Evolutionary conservation across 2,329 filamentous ascomycete genomes (phyloP).

Genomic region (Neofusicoccum ribis): DNA sequence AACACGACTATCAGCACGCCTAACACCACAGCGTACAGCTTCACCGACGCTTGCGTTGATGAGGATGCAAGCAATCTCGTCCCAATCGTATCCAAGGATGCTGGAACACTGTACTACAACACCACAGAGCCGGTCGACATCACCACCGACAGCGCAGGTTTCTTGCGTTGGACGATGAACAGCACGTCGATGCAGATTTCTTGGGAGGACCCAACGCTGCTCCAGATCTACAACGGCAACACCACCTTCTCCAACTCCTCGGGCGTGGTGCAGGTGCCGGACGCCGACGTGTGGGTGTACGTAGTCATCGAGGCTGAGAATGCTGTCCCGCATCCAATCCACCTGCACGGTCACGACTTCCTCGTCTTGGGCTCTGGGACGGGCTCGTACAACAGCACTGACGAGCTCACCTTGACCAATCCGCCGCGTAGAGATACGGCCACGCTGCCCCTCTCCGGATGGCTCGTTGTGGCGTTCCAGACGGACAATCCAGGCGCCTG

Average conservation of each 20-base stretch:
- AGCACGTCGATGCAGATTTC: conserved; percentile 36
- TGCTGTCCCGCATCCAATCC: conserved; percentile 42
- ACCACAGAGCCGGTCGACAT: conserved; percentile 7
- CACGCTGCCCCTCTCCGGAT: conserved; percentile 30
- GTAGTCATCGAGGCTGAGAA: conserved; percentile 23
- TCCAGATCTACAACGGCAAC: conserved; percentile 35
- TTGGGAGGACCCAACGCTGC: conserved; percentile 39
- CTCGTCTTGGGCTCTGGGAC: conserved; percentile 38
- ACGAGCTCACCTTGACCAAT: conserved; percentile 38
- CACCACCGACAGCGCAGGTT: conserved; percentile 21
- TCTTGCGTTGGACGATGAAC: conserved; percentile 45
- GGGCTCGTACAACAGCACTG: conserved; percentile 29
- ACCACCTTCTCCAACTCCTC: conserved; percentile 21
- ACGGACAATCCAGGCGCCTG: conserved; percentile 54
- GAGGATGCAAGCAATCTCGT: conserved; percentile 30
- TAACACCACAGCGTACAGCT: background rate
- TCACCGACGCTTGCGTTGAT: conserved; percentile 17
- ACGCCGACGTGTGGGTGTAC: conserved; percentile 21
- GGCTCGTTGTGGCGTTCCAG: conserved; percentile 55
- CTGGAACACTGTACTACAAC: background rate
- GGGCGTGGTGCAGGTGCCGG: conserved; percentile 38
- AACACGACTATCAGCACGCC: background rate
- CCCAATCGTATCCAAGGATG: conserved; percentile 36
- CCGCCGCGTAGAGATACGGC: conserved; percentile 40
- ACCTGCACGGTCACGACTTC: conserved; percentile 43